These are phyloP conservation scores for Corymbia citriodora DNA, from an alignment of 441 rosid genomes.

Conservation along the genomic window DNA sequence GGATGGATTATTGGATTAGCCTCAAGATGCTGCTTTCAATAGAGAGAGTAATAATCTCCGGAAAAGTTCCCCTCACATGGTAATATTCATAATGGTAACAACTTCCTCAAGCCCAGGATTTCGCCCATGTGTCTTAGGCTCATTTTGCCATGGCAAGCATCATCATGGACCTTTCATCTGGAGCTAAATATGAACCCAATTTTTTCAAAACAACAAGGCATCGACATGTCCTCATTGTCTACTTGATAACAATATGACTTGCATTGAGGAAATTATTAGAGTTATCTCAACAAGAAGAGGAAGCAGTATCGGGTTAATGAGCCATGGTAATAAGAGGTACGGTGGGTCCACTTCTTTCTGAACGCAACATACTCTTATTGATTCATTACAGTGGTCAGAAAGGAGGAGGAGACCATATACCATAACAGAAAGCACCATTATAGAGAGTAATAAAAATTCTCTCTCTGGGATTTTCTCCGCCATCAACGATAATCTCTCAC, in stretches of 20 bases:
- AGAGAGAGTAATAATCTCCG: constrained; percentile 10
- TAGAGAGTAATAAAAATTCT: no score
- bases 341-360: constrained; percentile 16
- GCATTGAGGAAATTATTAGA: constrained; percentile 36
- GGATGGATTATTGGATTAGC: constrained; percentile 2
- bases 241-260: constrained; percentile 40
- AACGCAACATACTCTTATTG: constrained; percentile 11
- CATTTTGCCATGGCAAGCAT: constrained; percentile 16
- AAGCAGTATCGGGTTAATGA: not conserved
- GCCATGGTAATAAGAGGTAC: constrained; percentile 10
- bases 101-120: constrained; percentile 5
- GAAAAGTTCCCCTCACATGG: constrained; percentile 18
- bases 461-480: no score
- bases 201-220: constrained; percentile 10
- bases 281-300: constrained; percentile 35
- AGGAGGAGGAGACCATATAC: not conserved
- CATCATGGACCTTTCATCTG: constrained; percentile 11
- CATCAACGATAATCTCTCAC: no score
- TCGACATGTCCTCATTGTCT: constrained; percentile 10
- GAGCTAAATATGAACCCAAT: constrained; percentile 14
- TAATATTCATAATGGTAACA: constrained; percentile 11
- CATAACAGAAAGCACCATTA: no score
- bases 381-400: constrained; percentile 16
- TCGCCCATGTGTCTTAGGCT: constrained; percentile 10
- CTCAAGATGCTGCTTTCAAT: constrained; percentile 12